Evolutionary conservation across 345 rosid species (phyloP).

Genomic region (Gossypium turneri): DNA sequence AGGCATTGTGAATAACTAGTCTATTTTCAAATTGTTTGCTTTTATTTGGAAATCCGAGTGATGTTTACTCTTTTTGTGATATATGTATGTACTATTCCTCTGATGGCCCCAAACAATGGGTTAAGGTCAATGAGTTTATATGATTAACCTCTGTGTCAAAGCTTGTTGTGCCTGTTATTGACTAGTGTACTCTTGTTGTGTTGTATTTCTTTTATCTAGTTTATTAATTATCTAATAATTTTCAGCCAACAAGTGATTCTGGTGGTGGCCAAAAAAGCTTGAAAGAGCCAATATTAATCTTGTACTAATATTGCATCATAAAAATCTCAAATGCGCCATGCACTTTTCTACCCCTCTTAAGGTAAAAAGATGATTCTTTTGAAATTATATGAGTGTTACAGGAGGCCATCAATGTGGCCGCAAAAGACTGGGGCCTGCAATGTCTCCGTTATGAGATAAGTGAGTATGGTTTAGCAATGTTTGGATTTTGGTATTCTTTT

Average conservation of each 20-base stretch:
- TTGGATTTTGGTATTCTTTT: not conserved
- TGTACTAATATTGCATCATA: not conserved
- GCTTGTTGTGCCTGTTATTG: not conserved
- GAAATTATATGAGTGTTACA: constrained; percentile 28
- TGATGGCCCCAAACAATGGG: not conserved
- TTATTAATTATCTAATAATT: not conserved
- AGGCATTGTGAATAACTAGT: too few relatives aligned
- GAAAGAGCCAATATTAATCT: not conserved
- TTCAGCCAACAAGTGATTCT: not conserved
- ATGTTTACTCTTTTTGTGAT: too few relatives aligned
- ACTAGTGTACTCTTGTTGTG: not conserved
- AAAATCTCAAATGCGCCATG: not conserved
- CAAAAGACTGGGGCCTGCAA: constrained; percentile 88
- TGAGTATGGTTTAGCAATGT: constrained; percentile 29
- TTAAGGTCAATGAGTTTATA: not conserved
- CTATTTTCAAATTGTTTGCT: too few relatives aligned
- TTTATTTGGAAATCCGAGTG: too few relatives aligned
- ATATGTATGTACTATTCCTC: not conserved
- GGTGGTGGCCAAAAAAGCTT: not conserved
- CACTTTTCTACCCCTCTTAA: not conserved
- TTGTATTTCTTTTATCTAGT: not conserved
- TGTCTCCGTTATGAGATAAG: constrained; percentile 98
- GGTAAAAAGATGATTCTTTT: constrained; percentile 4
- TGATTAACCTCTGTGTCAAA: not conserved
- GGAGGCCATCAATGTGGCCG: constrained; percentile 92